Conservation (phyloP, 345 rosid genomes). For the Barbarea vulgaris region DNA sequence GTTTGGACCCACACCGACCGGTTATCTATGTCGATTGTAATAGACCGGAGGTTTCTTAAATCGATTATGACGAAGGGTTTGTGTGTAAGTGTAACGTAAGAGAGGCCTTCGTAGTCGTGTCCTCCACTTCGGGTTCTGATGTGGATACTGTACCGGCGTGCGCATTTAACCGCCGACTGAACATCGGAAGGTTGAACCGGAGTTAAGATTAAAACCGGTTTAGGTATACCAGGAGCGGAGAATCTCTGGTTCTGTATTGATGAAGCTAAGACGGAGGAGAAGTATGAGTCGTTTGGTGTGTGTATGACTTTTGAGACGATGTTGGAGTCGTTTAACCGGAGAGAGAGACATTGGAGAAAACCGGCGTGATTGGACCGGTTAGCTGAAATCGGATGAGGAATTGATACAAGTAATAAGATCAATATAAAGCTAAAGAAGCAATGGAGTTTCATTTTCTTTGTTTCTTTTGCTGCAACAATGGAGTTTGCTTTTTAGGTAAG, state of each 20-base stretch:
- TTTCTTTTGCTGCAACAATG: background rate
- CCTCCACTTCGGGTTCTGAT: slow-evolving; percentile 75
- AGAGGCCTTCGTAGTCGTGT: slow-evolving; percentile 70
- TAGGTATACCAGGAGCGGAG: slow-evolving; percentile 39
- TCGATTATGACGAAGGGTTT: slow-evolving; percentile 55
- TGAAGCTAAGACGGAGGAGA: slow-evolving; percentile 30
- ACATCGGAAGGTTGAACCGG: slow-evolving; percentile 51
- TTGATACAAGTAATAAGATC: slow-evolving; percentile 3
- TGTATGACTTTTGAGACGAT: slow-evolving; percentile 32
- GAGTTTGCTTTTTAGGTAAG: background rate
- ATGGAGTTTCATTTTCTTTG: slow-evolving; percentile 20
- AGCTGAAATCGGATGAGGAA: slow-evolving; percentile 6
- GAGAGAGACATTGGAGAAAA: slow-evolving; percentile 37
- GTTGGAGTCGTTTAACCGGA: slow-evolving; percentile 41
- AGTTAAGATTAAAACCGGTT: slow-evolving; percentile 52
- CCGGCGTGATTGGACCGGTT: background rate
- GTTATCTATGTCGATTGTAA: slow-evolving; percentile 38
- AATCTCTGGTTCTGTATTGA: slow-evolving; percentile 47
- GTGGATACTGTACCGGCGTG: slow-evolving; percentile 40
- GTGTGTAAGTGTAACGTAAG: slow-evolving; percentile 48
- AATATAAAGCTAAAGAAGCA: slow-evolving; percentile 8
- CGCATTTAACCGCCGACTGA: slow-evolving; percentile 53
- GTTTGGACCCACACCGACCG: slow-evolving; percentile 59
- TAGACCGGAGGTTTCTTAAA: slow-evolving; percentile 49
- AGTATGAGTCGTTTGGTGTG: slow-evolving; percentile 33